phyloP scores from a whole-genome alignment of 2,329 filamentous ascomycete species.

The Trichoderma sp. region DNA sequence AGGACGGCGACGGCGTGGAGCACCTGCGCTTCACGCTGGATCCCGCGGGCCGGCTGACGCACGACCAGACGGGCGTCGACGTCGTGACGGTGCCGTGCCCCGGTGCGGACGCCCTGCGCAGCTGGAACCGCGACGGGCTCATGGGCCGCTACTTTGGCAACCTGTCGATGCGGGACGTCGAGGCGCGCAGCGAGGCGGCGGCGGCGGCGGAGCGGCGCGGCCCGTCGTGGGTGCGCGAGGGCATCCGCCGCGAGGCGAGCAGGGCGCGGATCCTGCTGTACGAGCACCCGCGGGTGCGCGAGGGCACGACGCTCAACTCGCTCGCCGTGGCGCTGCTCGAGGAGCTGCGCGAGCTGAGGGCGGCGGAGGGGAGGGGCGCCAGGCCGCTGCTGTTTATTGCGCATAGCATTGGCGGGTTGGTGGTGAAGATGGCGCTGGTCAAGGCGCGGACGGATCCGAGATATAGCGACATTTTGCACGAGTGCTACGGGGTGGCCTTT shows the following conservation, averaged over 20 bases:
- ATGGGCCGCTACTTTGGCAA: slow-evolving; percentile 51
- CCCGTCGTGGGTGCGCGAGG: slow-evolving; percentile 57
- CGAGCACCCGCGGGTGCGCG: slow-evolving; percentile 48
- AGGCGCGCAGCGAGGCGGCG: slow-evolving; percentile 32
- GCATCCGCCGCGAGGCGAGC: slow-evolving; percentile 52
- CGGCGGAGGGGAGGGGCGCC: slow-evolving; percentile 39
- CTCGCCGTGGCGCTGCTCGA: slow-evolving; percentile 53
- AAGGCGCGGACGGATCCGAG: slow-evolving; percentile 46
- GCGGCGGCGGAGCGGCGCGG: slow-evolving; percentile 30
- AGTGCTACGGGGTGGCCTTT: slow-evolving; percentile 64
- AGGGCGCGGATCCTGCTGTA: slow-evolving; percentile 56
- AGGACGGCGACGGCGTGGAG: not conserved
- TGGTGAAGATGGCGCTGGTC: slow-evolving; percentile 59
- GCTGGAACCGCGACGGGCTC: slow-evolving; percentile 56
- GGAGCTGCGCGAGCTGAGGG: slow-evolving; percentile 45
- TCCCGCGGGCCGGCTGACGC: slow-evolving; percentile 41
- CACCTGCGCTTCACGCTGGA: slow-evolving; percentile 40
- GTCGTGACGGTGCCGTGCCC: slow-evolving; percentile 58
- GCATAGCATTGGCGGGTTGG: slow-evolving; percentile 63
- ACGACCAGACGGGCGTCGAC: slow-evolving; percentile 58
- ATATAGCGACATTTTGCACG: slow-evolving; percentile 52
- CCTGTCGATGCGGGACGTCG: slow-evolving; percentile 45
- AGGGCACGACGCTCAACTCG: slow-evolving; percentile 47
- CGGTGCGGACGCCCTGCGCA: slow-evolving; percentile 55
- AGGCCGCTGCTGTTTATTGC: slow-evolving; percentile 63